These are phyloP conservation scores for Oropetium thomaeum DNA, from an alignment of 176 grass and related monocot genomes.

Conservation along the genomic window DNA sequence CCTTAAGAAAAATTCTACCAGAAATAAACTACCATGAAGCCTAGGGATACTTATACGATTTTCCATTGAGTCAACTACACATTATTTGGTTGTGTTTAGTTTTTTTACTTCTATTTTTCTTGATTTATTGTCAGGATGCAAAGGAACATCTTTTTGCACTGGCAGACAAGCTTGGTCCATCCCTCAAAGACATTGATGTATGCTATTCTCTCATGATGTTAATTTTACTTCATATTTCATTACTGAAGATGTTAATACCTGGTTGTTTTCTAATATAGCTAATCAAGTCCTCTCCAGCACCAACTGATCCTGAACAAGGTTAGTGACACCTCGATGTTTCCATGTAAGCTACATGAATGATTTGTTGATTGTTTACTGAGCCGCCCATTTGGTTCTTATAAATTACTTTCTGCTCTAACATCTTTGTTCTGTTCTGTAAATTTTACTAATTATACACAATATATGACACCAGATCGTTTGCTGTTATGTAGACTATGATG, in stretches of 20 bases:
- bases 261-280: constrained; percentile 57
- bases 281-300: constrained; percentile 73
- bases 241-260: constrained; percentile 28
- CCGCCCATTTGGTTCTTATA: constrained; percentile 2
- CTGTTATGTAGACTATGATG: constrained; percentile 79
- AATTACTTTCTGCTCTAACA: constrained; percentile 9
- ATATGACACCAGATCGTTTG: constrained; percentile 6
- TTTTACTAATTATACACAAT: constrained; percentile 14
- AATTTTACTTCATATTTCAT: constrained; percentile 4
- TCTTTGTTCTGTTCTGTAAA: constrained; percentile 15
- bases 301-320: constrained; percentile 91
- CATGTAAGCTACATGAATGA: constrained; percentile 4
- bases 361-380: not conserved
- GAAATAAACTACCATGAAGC: constrained; percentile 18
- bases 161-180: constrained; percentile 88
- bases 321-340: constrained; percentile 22
- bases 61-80: not conserved
- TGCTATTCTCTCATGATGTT: constrained; percentile 32
- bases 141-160: constrained; percentile 97
- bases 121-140: constrained; percentile 71
- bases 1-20: not conserved
- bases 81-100: not conserved
- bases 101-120: constrained; percentile 21
- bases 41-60: constrained; percentile 9
- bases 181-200: constrained; percentile 93